These are phyloP conservation scores for Periglandula ipomoeae DNA, from an alignment of 2,329 filamentous ascomycete genomes.

Conservation along the genomic window DNA sequence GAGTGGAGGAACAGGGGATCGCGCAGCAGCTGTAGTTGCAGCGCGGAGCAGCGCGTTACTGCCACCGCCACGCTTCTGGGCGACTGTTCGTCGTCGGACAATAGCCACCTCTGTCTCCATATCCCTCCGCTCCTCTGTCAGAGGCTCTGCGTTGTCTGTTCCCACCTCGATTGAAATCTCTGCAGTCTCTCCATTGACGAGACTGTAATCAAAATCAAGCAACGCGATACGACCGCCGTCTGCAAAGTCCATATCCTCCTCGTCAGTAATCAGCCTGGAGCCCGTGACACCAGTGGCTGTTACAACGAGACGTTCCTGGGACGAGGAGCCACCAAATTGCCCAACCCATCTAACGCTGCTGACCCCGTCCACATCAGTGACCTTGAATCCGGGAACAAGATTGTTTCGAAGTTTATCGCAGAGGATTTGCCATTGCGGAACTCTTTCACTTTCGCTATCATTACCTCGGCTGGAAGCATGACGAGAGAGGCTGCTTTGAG, in stretches of 20 bases:
- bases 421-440: slow-evolving; percentile 60
- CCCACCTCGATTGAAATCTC: slow-evolving; percentile 68
- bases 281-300: slow-evolving; percentile 62
- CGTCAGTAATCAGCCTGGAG: slow-evolving; percentile 49
- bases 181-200: slow-evolving; percentile 42
- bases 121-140: slow-evolving; percentile 66
- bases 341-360: slow-evolving; percentile 65
- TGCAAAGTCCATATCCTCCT: slow-evolving; percentile 66
- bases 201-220: slow-evolving; percentile 62
- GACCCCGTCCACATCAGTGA: slow-evolving; percentile 56
- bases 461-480: slow-evolving; percentile 22
- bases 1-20: slow-evolving; percentile 20
- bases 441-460: slow-evolving; percentile 24
- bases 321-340: slow-evolving; percentile 36
- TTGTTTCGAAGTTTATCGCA: slow-evolving; percentile 62
- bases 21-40: slow-evolving; percentile 31
- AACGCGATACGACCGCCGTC: slow-evolving; percentile 67
- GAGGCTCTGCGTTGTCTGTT: slow-evolving; percentile 55
- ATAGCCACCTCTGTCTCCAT: slow-evolving; percentile 72
- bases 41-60: slow-evolving; percentile 39
- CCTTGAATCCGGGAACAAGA: slow-evolving; percentile 57
- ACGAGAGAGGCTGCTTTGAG: slow-evolving; percentile 19
- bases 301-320: slow-evolving; percentile 54
- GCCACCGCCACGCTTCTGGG: slow-evolving; percentile 43
- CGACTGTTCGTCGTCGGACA: slow-evolving; percentile 63